Evolutionary conservation across 1,284 basidiomycete genomes (phyloP), one percentile per base, ranked within the genome.

Genomic region (Cutaneotrichosporon cavernicola): DNA sequence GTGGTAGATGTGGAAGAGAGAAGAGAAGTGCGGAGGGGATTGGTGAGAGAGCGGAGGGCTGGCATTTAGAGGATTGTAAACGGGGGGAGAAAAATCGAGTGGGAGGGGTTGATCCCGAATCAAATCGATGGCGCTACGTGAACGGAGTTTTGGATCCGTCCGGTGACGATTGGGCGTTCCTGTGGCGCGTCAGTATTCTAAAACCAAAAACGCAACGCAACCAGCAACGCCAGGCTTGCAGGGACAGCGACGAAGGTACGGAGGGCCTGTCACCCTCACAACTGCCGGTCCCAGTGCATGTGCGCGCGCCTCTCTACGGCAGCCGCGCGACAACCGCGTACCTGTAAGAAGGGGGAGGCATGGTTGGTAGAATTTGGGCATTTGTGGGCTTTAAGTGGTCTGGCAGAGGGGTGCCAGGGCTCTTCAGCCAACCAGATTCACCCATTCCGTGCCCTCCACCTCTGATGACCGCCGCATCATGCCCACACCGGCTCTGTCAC

Each of bases 21-120:
- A 36, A 73, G 66, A 55, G 73, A 65, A 49, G 70, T 53, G 38
- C 50, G 46, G 38, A 56, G 53, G 51, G 50, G 50, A 50, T 34
- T 53, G 63, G 47, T 30, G 64, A 69, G 58, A 22, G 66, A 58
- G 55, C 64, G 65, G 26, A 65, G 53, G 60, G 69, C 52, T 31
- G 70, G 59, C 74, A 74, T 73, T 63, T 63, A 72, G 56, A 56
- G 47, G 62, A 31, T n/a, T 67, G 46, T 47, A 61, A 34, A 49
- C 58, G 53, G 61, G 68, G 61, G 60, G 60, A 57, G 55, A 69
- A 66, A 69, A 66, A 56, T 60, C 50, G 34, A 58, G 40, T 40
- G 58, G 52, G 55, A 55, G 34, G 60, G 56, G 58, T 52, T 57
- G 61, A 50, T 31, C 30, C 49, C 49, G 49, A 51, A 51, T 51